Evolutionary conservation across 2,329 filamentous ascomycete genomes (phyloP), one percentile per base, ranked within the genome.

Genomic region (Colletotrichum cereale): DNA sequence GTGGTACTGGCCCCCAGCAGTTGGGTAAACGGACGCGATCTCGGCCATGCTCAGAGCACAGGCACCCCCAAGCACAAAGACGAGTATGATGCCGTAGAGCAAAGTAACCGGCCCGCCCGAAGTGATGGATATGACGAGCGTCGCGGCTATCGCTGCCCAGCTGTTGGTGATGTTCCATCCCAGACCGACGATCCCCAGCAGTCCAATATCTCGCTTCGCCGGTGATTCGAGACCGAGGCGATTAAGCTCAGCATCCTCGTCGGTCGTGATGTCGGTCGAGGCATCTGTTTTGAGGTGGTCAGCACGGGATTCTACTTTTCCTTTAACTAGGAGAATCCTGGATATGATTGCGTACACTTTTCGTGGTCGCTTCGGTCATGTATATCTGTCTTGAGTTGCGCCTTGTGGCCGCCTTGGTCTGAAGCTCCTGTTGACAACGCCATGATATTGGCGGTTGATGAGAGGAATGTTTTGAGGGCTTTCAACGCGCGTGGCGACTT

Each of bases 1-100:
- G 34, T 82, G 80, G 65, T 82, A 83, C 57, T 83, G 81, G 3
- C 81, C 81, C 2, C 81, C 80, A 0, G 81, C 81, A 5, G 81
- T 82, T 0, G 81, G 80, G 47, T 81, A 82, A 3, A 79, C 78
- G 31, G 77, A 78, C 5, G 78, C 78, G 3, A 82, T 76, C 73
- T 83, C 82, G 3, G 79, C 80, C 73, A 82, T 76, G n/a, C 75
- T 79, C 16, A 80, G 60, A 1, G 76, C 77, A 44, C 74, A 77
- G 24, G 73, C 74, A 12, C 76, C 76, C 5, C 75, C 74, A 7
- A 76, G 63, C 24, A 80, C 38, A 24, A 77, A 75, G 12, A 75
- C 75, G 5, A 78, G 48, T 29, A 80, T 73, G 16, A 78, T 75
- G 48, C 80, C 80, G 56, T 81, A 82, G 1, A 80, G 52, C 29